These are phyloP conservation scores for Cadophora sp. DNA, from an alignment of 2,329 filamentous ascomycete genomes.

Conservation along the genomic window DNA sequence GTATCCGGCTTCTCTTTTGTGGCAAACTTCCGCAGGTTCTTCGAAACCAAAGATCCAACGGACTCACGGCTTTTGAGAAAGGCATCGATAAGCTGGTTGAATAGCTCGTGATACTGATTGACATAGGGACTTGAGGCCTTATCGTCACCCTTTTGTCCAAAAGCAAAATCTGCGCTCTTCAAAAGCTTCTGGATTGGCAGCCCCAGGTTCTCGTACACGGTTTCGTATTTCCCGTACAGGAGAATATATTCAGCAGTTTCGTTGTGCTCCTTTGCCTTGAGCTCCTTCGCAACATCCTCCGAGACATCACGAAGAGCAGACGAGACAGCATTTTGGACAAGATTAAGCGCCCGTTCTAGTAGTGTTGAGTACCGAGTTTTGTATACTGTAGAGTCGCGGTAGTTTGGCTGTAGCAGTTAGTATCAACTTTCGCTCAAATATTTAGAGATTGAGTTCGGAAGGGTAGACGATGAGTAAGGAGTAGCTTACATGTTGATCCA, in stretches of 20 bases:
- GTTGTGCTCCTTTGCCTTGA: conserved; percentile 69
- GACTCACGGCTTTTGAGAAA: conserved; percentile 53
- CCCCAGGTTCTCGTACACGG: conserved; percentile 61
- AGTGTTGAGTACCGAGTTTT: conserved; percentile 86
- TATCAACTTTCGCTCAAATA: conserved; percentile 30
- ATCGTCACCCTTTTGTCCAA: conserved; percentile 71
- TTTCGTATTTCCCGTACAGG: conserved; percentile 71
- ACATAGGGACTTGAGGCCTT: conserved; percentile 65
- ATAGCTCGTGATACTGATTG: conserved; percentile 66
- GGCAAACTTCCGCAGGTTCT: conserved; percentile 59
- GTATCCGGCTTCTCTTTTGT: conserved; percentile 38
- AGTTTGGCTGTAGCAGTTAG: conserved; percentile 64
- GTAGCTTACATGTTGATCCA: conserved; percentile 77
- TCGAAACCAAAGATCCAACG: conserved; percentile 62
- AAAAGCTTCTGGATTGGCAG: conserved; percentile 67
- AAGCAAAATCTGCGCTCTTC: conserved; percentile 46
- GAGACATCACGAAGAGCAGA: conserved; percentile 55
- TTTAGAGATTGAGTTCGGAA: not conserved
- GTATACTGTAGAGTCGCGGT: conserved; percentile 88
- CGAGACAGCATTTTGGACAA: conserved; percentile 30
- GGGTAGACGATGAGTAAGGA: not conserved
- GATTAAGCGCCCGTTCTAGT: conserved; percentile 69
- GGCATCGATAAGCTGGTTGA: conserved; percentile 58
- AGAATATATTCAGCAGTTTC: conserved; percentile 76
- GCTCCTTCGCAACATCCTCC: conserved; percentile 66